Conservation (phyloP, 345 rosid genomes). For the Zanthoxylum bungeanum region DNA sequence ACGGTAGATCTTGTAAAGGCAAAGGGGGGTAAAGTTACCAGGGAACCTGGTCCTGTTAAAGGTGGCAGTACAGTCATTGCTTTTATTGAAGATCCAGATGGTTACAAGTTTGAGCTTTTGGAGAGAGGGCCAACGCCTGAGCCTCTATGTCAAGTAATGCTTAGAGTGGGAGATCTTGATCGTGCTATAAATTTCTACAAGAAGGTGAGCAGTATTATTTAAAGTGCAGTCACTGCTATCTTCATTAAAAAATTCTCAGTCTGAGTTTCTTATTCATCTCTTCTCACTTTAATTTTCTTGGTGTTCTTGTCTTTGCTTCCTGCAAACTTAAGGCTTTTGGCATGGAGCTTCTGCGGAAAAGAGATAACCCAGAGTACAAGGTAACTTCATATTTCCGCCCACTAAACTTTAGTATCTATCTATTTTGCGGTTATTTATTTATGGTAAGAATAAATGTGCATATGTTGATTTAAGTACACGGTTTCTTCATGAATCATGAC, state of each 20-base stretch:
- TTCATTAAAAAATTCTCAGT: background rate
- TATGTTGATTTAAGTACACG: background rate
- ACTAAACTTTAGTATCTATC: background rate
- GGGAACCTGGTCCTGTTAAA: constrained; percentile 94
- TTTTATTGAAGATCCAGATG: constrained; percentile 94
- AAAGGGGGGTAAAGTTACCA: constrained; percentile 85
- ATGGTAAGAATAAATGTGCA: background rate
- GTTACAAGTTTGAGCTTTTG: constrained; percentile 92
- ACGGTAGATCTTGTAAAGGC: constrained; percentile 82
- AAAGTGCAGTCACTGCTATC: background rate
- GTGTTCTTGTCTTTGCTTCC: constrained; percentile 10
- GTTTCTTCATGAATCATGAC: background rate
- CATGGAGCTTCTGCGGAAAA: constrained; percentile 90
- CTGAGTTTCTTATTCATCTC: background rate
- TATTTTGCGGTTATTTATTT: background rate
- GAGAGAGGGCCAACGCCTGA: constrained; percentile 97
- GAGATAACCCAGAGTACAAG: constrained; percentile 93
- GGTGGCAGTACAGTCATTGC: constrained; percentile 87
- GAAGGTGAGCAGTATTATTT: constrained; percentile 53
- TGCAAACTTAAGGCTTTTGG: constrained; percentile 72
- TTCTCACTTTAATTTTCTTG: background rate
- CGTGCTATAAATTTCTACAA: constrained; percentile 85
- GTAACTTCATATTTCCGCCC: constrained; percentile 30
- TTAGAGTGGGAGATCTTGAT: constrained; percentile 94
- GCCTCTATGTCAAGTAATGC: constrained; percentile 98